Base-by-base conservation (phyloP, 805 yeast species). In the Schwanniomyces polymorphus region DNA sequence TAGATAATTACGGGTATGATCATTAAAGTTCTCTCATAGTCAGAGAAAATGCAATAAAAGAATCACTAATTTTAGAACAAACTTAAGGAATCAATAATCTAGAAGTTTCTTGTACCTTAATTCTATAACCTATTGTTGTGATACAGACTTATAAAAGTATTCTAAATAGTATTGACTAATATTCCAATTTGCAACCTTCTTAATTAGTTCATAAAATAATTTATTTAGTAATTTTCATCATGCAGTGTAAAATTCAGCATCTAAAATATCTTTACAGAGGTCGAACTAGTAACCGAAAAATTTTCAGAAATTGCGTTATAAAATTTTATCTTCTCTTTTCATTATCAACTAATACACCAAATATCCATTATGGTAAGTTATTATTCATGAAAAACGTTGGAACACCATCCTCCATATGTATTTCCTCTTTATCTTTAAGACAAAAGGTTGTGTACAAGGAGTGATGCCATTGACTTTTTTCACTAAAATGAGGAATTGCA, bases 341-440 rank as follows among this genome's bases (percentile, higher is more conserved):
- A 37, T 7, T 23, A 37, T 11, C 27, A 10, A 37, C 39, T 21
- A 10, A 21, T 37, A 12, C 16, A 37, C 25, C 21, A 37, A 26
- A 8, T 7, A 5, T n/a, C 38, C 14, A 56, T 29, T 62, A 65
- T 65, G 70, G 70, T 65, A 65, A 58, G 70, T 65, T 53, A 50
- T 38, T 42, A 49, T 42, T 42, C 40, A 47, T 54, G 43, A 53
- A 56, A 57, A 53, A 52, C 53, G 61, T 50, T 55, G 61, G 59
- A 52, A 50, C 63, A 55, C 55, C 67, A 52, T 49, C 59, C 59
- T 51, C 54, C 52, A 53, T 52, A 57, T 41, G 49, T 43, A 47
- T 46, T 50, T 44, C 44, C 53, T 48, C 52, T 51, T 39, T 40
- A 41, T 43, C 28, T 40, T 14, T 35, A 42, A 42, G 49, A 48